A percentile compares a stretch with the other conserved stretches of the same genome.
Evolutionary conservation across 2,329 filamentous ascomycete genomes (phyloP).

Genomic region (Alternaria infectoria): DNA sequence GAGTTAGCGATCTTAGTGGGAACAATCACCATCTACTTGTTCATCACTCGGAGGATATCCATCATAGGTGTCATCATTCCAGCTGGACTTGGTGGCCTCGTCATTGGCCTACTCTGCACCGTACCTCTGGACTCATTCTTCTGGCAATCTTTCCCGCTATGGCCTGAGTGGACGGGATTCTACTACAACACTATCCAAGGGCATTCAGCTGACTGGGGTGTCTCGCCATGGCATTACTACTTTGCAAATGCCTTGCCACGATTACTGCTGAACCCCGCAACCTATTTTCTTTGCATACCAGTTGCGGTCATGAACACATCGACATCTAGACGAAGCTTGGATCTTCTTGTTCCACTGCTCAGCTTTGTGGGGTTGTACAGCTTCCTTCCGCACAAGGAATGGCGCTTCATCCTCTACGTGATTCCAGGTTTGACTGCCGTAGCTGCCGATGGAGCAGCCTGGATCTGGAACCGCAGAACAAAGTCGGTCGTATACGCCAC

Average conservation of each 20-base stretch:
- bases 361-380: slow-evolving; percentile 83
- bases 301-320: slow-evolving; percentile 58
- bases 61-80: slow-evolving; percentile 66
- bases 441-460: slow-evolving; percentile 74
- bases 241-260: slow-evolving; percentile 81
- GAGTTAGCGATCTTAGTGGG: slow-evolving; percentile 84
- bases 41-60: slow-evolving; percentile 62
- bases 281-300: slow-evolving; percentile 60
- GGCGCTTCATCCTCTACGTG: slow-evolving; percentile 90
- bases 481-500: slow-evolving; percentile 66
- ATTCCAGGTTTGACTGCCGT: slow-evolving; percentile 81
- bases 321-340: slow-evolving; percentile 53
- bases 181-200: slow-evolving; percentile 89
- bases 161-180: slow-evolving; percentile 91
- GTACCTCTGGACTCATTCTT: slow-evolving; percentile 88
- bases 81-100: slow-evolving; percentile 69
- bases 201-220: slow-evolving; percentile 85
- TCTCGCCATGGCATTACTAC: slow-evolving; percentile 85
- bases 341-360: slow-evolving; percentile 68
- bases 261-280: slow-evolving; percentile 80
- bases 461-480: slow-evolving; percentile 64
- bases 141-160: slow-evolving; percentile 78
- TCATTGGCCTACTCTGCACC: slow-evolving; percentile 71
- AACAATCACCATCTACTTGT: slow-evolving; percentile 69
- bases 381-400: slow-evolving; percentile 91